Conservation (phyloP, 371 early-diverging fungal genomes). For the Nosema muscidifuracis region DNA sequence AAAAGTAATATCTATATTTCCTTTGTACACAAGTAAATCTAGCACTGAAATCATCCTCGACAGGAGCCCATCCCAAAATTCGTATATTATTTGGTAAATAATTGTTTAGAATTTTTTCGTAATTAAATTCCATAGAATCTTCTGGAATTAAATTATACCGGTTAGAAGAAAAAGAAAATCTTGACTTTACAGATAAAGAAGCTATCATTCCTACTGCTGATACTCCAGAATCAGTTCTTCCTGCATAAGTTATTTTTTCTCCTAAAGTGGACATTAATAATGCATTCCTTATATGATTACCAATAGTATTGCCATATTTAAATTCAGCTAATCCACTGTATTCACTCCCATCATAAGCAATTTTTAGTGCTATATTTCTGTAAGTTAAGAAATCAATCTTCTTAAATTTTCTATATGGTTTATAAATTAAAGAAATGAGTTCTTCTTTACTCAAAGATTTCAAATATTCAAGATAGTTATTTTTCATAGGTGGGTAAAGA, state of each 20-base stretch:
- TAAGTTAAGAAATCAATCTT: background rate
- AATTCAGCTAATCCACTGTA: slow-evolving; percentile 38
- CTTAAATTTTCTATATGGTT: background rate
- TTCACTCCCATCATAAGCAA: slow-evolving; percentile 44
- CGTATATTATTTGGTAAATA: slow-evolving; percentile 57
- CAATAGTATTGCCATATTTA: slow-evolving; percentile 23
- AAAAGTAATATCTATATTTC: slow-evolving; percentile 60
- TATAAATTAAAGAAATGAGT: slow-evolving; percentile 9
- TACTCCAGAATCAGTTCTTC: slow-evolving; percentile 62
- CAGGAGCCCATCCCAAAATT: slow-evolving; percentile 57
- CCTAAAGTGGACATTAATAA: slow-evolving; percentile 23
- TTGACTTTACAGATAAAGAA: slow-evolving; percentile 20
- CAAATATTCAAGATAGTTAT: slow-evolving; percentile 6
- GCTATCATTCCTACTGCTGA: slow-evolving; percentile 55
- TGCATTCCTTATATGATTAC: slow-evolving; percentile 31
- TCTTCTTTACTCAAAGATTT: slow-evolving; percentile 23
- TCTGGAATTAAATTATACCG: slow-evolving; percentile 1
- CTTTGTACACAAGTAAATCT: slow-evolving; percentile 58
- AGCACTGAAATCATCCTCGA: slow-evolving; percentile 53
- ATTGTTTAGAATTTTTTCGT: slow-evolving; percentile 56
- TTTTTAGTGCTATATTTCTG: slow-evolving; percentile 43
- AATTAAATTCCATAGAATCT: slow-evolving; percentile 47
- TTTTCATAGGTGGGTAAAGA: slow-evolving; percentile 9
- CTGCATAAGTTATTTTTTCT: slow-evolving; percentile 43
- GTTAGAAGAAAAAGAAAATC: background rate